Conservation (phyloP, 768 basidiomycete genomes). For the Russula emetica region DNA sequence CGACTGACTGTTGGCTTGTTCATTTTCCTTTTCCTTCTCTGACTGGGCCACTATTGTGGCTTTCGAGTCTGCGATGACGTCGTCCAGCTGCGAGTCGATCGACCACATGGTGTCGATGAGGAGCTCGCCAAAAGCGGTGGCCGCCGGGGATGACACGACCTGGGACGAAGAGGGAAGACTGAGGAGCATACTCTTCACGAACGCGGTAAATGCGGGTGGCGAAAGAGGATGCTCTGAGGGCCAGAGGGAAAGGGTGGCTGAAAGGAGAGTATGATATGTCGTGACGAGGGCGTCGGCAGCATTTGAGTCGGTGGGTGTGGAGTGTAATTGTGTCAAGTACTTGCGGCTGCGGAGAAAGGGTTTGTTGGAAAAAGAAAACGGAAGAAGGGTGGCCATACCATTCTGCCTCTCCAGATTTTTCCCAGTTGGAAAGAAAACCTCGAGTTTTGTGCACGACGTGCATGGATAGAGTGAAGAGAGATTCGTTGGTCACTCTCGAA, state of each 20-base stretch:
- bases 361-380: background rate
- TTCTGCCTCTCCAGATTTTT: constrained; percentile 22
- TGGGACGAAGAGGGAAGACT: constrained; percentile 66
- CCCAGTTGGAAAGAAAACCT: constrained; percentile 24
- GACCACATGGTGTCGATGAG: constrained; percentile 82
- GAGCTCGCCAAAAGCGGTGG: constrained; percentile 55
- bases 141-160: constrained; percentile 36
- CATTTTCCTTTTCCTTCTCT: constrained; percentile 22
- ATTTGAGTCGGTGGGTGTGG: constrained; percentile 50
- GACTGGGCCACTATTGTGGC: constrained; percentile 32
- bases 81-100: constrained; percentile 71
- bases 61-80: constrained; percentile 53
- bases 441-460: constrained; percentile 21
- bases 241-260: constrained; percentile 56
- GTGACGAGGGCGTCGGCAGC: constrained; percentile 57
- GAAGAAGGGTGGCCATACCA: constrained; percentile 17
- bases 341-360: constrained; percentile 45
- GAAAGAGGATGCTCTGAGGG: constrained; percentile 45
- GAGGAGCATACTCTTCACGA: constrained; percentile 58
- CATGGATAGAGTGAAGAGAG: constrained; percentile 14
- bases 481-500: background rate
- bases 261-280: constrained; percentile 64
- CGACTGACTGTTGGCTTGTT: constrained; percentile 5
- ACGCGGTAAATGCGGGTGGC: constrained; percentile 51
- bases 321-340: constrained; percentile 56